Evolutionary conservation across 2,329 filamentous ascomycete species (phyloP).

Genomic region (Sarocladium strictum): DNA sequence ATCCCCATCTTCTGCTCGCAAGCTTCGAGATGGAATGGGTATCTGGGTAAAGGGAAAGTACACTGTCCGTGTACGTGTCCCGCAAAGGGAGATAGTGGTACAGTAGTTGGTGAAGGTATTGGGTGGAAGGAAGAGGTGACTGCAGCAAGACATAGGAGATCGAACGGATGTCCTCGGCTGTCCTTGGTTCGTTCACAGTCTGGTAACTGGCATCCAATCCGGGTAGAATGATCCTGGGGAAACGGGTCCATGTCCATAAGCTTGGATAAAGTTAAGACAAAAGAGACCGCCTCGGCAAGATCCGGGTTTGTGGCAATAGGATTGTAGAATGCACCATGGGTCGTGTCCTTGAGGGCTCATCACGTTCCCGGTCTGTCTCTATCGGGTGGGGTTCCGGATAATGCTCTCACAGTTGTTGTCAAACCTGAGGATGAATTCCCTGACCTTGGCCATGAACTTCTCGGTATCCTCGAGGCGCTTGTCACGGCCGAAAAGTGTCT

Average conservation of each 20-base stretch:
- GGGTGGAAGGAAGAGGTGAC: neutral
- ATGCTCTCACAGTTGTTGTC: conserved; percentile 95
- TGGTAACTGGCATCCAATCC: conserved; percentile 4
- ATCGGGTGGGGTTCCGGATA: conserved; percentile 55
- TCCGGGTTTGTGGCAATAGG: neutral
- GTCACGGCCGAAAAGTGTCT: conserved; percentile 90
- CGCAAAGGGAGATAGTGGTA: neutral
- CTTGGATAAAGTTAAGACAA: conserved; percentile 6
- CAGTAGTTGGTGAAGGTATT: neutral
- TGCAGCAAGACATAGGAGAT: neutral
- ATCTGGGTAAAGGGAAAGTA: neutral
- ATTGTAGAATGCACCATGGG: neutral
- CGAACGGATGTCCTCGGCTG: neutral
- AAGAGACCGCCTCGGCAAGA: conserved; percentile 6
- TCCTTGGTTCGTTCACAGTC: neutral
- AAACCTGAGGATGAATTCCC: conserved; percentile 84
- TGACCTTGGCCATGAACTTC: conserved; percentile 83
- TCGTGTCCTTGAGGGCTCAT: neutral
- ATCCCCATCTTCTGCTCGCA: neutral
- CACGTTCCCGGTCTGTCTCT: conserved; percentile 17
- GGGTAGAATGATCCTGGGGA: neutral
- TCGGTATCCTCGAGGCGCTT: conserved; percentile 85
- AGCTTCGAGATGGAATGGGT: conserved; percentile 5
- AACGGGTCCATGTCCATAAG: neutral
- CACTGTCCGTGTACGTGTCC: neutral